Evolutionary conservation across 345 rosid genomes (phyloP).

Genomic region (Gossypioides kirkii): DNA sequence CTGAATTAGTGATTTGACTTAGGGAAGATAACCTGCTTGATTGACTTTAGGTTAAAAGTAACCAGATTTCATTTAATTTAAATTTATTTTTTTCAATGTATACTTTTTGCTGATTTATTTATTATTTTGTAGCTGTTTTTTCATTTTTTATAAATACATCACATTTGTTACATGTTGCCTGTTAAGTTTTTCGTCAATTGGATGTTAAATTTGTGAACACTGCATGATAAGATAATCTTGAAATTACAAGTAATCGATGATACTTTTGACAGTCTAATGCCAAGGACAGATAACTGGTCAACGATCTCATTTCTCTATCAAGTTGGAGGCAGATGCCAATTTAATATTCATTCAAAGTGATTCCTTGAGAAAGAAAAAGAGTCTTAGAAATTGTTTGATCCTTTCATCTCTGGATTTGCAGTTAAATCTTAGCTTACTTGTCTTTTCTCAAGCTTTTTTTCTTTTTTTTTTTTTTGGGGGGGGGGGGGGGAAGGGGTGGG

Average conservation of each 20-base stretch:
- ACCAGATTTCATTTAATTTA: background rate
- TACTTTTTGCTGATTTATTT: background rate
- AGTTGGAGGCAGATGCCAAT: background rate
- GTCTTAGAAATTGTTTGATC: background rate
- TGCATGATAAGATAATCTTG: background rate
- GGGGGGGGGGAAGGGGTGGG: no score
- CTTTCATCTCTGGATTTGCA: background rate
- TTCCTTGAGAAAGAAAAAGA: background rate
- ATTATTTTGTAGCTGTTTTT: background rate
- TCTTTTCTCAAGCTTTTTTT: background rate
- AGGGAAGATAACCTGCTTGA: background rate
- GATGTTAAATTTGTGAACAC: background rate
- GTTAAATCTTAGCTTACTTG: background rate
- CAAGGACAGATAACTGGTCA: background rate
- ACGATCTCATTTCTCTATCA: background rate
- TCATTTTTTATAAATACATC: background rate
- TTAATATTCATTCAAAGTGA: background rate
- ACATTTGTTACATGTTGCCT: background rate
- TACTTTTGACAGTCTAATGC: background rate
- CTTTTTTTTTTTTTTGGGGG: background rate
- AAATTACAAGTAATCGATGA: background rate
- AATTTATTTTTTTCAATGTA: background rate
- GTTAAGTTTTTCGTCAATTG: background rate
- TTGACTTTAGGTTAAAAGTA: background rate
- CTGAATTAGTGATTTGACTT: constrained; percentile 1